Evolutionary conservation across 106 monocot genomes (phyloP), one percentile per base, ranked within the genome.

Genomic region (Alisma plantagoaquatica): DNA sequence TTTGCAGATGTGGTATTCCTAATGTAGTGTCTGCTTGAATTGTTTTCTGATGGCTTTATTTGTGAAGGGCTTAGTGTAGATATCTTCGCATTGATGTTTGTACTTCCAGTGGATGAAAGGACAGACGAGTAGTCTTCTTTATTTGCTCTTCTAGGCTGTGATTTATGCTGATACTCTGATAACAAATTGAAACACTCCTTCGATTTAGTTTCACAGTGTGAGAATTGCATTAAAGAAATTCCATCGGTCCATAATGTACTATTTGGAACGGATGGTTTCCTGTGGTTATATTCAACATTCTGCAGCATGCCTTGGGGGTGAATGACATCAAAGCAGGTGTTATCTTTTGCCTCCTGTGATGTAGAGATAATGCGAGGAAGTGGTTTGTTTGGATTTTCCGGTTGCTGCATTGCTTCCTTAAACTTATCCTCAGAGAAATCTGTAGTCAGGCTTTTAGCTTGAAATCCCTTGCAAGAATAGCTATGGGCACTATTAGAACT

Each of bases 181-280:
- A 62, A 46, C 21, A 75, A 63, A 70, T 58, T 61, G 19, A 57
- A 54, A n/a, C 52, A 45, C 32, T 71, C 71, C 43, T 66, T 67
- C 33, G 63, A 68, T 43, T 78, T 68, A 47, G 77, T 69, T 41
- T 68, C 60, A 49, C 75, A 72, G 48, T 78, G 72, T 67, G 70
- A 71, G 54, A 79, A 70, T 33, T 75, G 75, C 61, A 59, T 56
- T n/a, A 72, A 9, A 19, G 73, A 60, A 41, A 66, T 54, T 26
- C 52, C 47, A 26, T 41, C 62, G 3, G 10, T 43, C 70, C 65
- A 73, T 8, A 47, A 31, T 31, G 69, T 55, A 2, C 52, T 29
- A 49, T 73, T 76, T 33, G 67, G 41, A 16, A 61, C 53, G 17
- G 47, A 23, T 20, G 71, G 38, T 49, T 74, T 70, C 27, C 24